Evolutionary conservation across 2,329 filamentous ascomycete genomes (phyloP), one percentile per base, ranked within the genome.

Genomic region (Coleophoma crateriformis): DNA sequence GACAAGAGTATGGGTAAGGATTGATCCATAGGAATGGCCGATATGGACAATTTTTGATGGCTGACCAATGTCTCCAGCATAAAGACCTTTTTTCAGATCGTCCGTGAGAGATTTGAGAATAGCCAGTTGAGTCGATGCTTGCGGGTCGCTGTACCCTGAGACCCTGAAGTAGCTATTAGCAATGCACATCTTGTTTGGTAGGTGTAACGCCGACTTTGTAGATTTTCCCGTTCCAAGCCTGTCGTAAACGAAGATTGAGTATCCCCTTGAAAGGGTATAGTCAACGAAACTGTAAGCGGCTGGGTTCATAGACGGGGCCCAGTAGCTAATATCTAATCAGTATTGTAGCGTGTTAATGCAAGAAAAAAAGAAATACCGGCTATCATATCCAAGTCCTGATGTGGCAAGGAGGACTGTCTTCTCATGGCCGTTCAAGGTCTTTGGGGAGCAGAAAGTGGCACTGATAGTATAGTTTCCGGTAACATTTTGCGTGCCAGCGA

Each of bases 11-110:
- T n/a, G n/a, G n/a, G n/a, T n/a, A n/a, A n/a, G n/a, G n/a, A n/a
- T 42, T 67, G 73, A 64, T 33, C 83, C 82, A 56, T 82, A 85
- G 0, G 78, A 82, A 67, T 86, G 82, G 11, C 82, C 83, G 14
- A 83, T 69, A 61, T 85, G 82, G n/a, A 81, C 68, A 20, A 81
- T 66, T 58, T 76, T 72, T 10, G 53, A 42, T 12, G 63, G 49
- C 46, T 47, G 49, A 56, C 59, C 46, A 33, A 56, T 22, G 27
- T 42, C 33, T 38, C 50, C 55, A 54, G 62, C 53, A 52, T 61
- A 50, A 46, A 57, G 54, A 48, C 53, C 54, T 19, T 51, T 53
- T 33, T 54, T 51, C 15, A 60, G 51, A 35, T 55, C 33, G n/a
- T 48, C 46, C 17, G 50, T 46, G 5, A 52, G 32, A 17, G 47